Conservation (phyloP, 2,329 filamentous ascomycete genomes). For the Sphaerulina vaccinii region DNA sequence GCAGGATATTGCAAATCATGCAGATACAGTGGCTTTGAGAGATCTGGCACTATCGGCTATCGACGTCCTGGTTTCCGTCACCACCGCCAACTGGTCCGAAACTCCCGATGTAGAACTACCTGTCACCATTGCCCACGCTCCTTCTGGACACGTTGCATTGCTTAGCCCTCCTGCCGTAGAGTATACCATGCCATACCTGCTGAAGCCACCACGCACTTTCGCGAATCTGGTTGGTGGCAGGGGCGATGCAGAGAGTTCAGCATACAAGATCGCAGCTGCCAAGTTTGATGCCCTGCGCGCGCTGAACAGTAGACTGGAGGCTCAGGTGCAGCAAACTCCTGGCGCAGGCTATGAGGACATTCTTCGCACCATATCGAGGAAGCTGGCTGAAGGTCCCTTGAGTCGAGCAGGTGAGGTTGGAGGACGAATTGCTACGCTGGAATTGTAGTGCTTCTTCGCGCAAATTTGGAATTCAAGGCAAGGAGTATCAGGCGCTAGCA, state of each 20-base stretch:
- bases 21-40: slow-evolving; percentile 58
- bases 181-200: slow-evolving; percentile 55
- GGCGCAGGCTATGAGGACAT: slow-evolving; percentile 42
- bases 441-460: slow-evolving; percentile 32
- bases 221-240: slow-evolving; percentile 59
- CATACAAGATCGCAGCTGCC: slow-evolving; percentile 57
- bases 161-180: slow-evolving; percentile 52
- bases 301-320: slow-evolving; percentile 48
- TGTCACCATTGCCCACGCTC: slow-evolving; percentile 37
- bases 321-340: slow-evolving; percentile 33
- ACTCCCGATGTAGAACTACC: slow-evolving; percentile 38
- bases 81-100: slow-evolving; percentile 55
- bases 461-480: no score
- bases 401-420: slow-evolving; percentile 43
- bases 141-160: slow-evolving; percentile 51
- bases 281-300: slow-evolving; percentile 58
- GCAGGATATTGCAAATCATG: slow-evolving; percentile 51
- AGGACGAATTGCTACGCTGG: slow-evolving; percentile 48
- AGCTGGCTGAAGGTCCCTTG: slow-evolving; percentile 45
- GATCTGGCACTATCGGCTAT: slow-evolving; percentile 58
- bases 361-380: slow-evolving; percentile 42
- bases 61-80: slow-evolving; percentile 51
- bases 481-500: no score
- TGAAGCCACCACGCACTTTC: slow-evolving; percentile 57
- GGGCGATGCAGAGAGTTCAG: slow-evolving; percentile 57